phyloP scores from a whole-genome alignment of 2,329 filamentous ascomycete species.

The Botrytis sinoallii region DNA sequence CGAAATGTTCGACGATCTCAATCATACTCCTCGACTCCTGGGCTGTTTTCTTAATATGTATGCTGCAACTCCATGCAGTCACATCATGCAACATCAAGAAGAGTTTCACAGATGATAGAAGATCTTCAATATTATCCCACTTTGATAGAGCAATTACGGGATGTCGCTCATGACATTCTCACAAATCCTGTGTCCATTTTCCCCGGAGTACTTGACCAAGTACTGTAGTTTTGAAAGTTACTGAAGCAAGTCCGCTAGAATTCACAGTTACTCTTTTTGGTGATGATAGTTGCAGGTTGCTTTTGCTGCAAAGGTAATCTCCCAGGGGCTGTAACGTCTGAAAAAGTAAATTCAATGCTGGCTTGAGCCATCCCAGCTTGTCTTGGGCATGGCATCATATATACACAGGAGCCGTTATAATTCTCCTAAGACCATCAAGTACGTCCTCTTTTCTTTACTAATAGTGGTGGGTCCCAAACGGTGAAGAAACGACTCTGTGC shows the following conservation, averaged over 20 bases:
- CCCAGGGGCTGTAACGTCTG: not conserved
- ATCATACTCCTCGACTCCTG: not conserved
- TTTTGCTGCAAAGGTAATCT: not conserved
- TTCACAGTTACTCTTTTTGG: not conserved
- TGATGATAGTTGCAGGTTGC: too few relatives aligned
- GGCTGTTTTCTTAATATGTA: not conserved
- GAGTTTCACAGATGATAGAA: not conserved
- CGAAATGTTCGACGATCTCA: not conserved
- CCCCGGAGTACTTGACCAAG: not conserved
- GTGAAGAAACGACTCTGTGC: not conserved
- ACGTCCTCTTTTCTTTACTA: not conserved
- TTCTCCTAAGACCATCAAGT: not conserved
- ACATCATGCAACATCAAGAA: not conserved
- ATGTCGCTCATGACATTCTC: not conserved
- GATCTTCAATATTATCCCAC: not conserved
- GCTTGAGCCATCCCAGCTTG: constrained; percentile 8
- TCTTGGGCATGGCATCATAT: not conserved
- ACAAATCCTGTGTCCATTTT: not conserved
- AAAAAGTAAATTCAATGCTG: not conserved
- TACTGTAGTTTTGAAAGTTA: too few relatives aligned
- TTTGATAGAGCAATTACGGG: not conserved
- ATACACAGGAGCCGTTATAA: not conserved
- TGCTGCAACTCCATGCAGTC: not conserved
- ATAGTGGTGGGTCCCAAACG: not conserved
- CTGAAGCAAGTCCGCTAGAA: not conserved